phyloP scores from a whole-genome alignment of 2,329 filamentous ascomycete genomes.

The Claviceps humidiphila region DNA sequence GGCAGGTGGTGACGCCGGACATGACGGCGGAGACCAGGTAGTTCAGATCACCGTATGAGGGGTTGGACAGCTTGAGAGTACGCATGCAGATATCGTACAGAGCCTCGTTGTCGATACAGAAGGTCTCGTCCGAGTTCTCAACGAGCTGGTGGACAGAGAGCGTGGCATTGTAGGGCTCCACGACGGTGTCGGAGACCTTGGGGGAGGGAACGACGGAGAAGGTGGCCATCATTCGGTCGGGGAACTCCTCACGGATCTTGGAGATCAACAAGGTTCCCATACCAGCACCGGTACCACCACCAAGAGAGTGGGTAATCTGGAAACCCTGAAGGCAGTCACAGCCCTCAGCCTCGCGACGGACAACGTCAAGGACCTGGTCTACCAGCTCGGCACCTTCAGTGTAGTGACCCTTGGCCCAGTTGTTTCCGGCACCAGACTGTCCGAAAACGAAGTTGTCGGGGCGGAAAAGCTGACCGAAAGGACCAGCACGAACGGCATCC shows the following conservation, averaged over 20 bases:
- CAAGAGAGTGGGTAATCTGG: conserved; percentile 99
- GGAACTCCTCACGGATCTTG: conserved; percentile 99
- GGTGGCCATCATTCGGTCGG: conserved; percentile 99
- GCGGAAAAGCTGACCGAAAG: conserved; percentile 97
- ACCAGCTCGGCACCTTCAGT: conserved; percentile 98
- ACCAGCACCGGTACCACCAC: conserved; percentile 98
- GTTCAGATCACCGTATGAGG: conserved; percentile 97
- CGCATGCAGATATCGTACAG: conserved; percentile 99
- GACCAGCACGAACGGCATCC: conserved; percentile 96
- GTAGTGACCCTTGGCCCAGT: conserved; percentile 99
- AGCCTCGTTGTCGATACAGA: conserved; percentile 99
- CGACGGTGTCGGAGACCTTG: conserved; percentile 98
- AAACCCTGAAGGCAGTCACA: conserved; percentile 99
- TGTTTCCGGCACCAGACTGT: conserved; percentile 98
- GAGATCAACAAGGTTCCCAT: conserved; percentile 99
- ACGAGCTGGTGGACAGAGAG: conserved; percentile 98
- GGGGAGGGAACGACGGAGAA: conserved; percentile 97
- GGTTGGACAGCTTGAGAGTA: conserved; percentile 96
- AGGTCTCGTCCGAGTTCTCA: conserved; percentile 99
- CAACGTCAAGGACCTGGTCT: conserved; percentile 93
- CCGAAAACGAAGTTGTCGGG: conserved; percentile 99
- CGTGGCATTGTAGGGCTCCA: conserved; percentile 99
- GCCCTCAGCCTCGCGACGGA: conserved; percentile 94
- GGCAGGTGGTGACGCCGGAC: conserved; percentile 95
- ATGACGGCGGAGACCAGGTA: conserved; percentile 98